Conservation (phyloP, 1,139 yeast genomes). For the Candida tetrigidarum region DNA sequence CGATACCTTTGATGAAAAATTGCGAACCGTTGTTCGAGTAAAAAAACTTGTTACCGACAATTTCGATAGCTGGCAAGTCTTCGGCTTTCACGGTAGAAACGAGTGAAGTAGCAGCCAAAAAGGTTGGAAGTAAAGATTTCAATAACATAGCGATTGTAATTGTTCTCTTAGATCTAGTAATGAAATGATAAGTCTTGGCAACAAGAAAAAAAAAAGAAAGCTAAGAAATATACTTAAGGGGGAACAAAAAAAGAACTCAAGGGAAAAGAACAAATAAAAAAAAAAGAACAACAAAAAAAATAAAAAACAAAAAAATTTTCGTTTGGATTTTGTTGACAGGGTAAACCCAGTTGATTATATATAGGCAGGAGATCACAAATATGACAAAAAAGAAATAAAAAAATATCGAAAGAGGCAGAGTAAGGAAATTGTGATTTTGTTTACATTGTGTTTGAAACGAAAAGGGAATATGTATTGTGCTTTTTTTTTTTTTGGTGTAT, state of each 20-base stretch:
- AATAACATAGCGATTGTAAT: constrained; percentile 38
- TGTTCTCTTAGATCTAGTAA: constrained; percentile 1
- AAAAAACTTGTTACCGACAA: constrained; percentile 50
- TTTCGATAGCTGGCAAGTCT: constrained; percentile 40
- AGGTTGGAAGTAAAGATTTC: constrained; percentile 35
- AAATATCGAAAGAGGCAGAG: background rate
- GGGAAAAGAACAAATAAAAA: constrained; percentile 7
- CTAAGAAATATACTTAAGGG: constrained; percentile 3
- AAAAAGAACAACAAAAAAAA: constrained; percentile 2
- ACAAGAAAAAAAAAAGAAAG: background rate
- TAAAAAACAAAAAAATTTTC: constrained; percentile 4
- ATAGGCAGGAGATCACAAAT: too few relatives aligned
- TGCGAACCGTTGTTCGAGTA: constrained; percentile 50
- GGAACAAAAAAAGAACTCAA: background rate
- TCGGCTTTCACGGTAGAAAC: constrained; percentile 17
- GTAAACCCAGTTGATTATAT: background rate
- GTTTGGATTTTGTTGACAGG: background rate
- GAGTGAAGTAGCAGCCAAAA: constrained; percentile 26
- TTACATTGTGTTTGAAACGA: constrained; percentile 1
- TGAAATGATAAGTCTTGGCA: constrained; percentile 3
- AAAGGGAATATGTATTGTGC: background rate
- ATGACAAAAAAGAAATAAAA: background rate
- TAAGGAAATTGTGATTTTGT: background rate
- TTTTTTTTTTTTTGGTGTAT: background rate
- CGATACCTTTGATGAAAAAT: constrained; percentile 49